Conservation (phyloP, 2,329 filamentous ascomycete genomes). For the Cryphonectria japonica region DNA sequence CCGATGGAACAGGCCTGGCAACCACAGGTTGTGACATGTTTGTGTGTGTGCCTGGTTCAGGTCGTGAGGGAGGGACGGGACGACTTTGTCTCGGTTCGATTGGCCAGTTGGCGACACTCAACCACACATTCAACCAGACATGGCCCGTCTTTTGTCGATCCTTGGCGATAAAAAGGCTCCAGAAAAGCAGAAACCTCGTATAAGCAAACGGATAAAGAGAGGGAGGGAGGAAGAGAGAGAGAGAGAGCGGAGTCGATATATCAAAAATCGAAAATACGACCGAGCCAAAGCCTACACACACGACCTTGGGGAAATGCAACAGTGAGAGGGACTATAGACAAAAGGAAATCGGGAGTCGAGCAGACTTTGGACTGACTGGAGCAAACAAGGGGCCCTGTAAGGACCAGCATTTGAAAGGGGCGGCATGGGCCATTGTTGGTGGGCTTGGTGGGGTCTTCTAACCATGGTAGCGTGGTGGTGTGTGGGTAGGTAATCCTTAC, state of each 20-base stretch:
- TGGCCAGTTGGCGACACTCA: conserved; percentile 22
- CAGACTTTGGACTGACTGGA: conserved; percentile 20
- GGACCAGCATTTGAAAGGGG: conserved; percentile 21
- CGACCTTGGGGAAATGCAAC: conserved; percentile 19
- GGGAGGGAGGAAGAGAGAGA: neutral
- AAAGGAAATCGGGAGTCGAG: conserved; percentile 11
- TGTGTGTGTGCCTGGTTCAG: neutral
- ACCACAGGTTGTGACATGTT: conserved; percentile 24
- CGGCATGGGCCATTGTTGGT: conserved; percentile 12
- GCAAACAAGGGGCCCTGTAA: neutral
- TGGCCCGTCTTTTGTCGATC: conserved; percentile 18
- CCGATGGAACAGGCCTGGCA: conserved; percentile 21
- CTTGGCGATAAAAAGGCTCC: neutral
- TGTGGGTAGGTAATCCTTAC: neutral
- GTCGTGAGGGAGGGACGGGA: neutral
- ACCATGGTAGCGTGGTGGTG: neutral
- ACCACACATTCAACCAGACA: conserved; percentile 25
- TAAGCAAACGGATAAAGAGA: neutral
- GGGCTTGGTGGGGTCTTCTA: conserved; percentile 10
- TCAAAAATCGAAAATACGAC: conserved; percentile 2
- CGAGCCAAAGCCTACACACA: neutral
- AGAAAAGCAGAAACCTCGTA: neutral
- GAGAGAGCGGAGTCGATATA: conserved; percentile 23
- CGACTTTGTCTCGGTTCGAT: conserved; percentile 9
- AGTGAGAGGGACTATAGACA: conserved; percentile 20